Evolutionary conservation across 2,329 filamentous ascomycete species (phyloP), one percentile per base, ranked within the genome.

Genomic region (Cladophialophora exuberans): DNA sequence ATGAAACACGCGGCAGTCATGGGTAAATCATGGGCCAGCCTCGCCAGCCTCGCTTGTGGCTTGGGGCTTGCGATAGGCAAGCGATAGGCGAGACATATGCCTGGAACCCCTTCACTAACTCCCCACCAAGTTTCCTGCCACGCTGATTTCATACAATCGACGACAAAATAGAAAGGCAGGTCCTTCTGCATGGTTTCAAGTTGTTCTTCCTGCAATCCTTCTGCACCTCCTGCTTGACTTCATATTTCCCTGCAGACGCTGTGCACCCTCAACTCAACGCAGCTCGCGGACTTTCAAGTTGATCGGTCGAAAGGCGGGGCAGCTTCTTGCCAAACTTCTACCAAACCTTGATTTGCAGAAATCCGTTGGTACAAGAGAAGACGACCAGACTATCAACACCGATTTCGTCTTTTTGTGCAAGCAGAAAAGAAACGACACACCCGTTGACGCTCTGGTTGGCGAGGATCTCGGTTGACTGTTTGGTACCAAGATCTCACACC

Each of bases 101-200:
- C n/a, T n/a, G n/a, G n/a, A n/a, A n/a, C n/a, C n/a, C n/a, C n/a
- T n/a, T n/a, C 30, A 31, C 30, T 31, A 9, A 31, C 38, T 13
- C 42, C 42, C 42, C 20, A 23, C 11, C 26, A 18, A 15, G 18
- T 18, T 43, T 43, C 48, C 48, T 43, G 43, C 48, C 48, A 43
- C 48, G 28, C 28, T 42, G 36, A 43, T 51, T 51, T 51, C 48
- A 36, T 17, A 3, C 25, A 25, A 38, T 13, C 47, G 13, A 11
- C 25, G 18, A 51, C 28, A 38, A 51, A 42, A 51, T 43, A 43
- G 39, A 51, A 43, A 42, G 39, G 48, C 36, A 33, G 39, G 48
- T 20, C 6, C 30, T 15, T 15, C 38, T 33, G 20, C 48, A 25
- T 15, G 13, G 1, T 10, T 18, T 20, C 13, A 15, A 22, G 10